Conservation (phyloP, 345 rosid genomes). For the Linum trigynum region DNA sequence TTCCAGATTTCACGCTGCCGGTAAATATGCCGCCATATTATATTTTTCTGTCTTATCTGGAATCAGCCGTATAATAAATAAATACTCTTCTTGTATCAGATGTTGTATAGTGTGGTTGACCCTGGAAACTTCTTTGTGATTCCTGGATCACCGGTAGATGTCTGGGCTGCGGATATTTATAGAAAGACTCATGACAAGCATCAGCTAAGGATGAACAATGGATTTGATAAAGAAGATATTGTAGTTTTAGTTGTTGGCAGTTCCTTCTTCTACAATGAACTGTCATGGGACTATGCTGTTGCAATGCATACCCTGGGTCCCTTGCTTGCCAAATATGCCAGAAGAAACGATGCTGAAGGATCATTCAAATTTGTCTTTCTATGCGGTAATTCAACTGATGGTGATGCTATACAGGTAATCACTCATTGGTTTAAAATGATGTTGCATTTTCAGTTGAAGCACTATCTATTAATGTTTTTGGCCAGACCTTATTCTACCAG, state of each 20-base stretch:
- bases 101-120: conserved; percentile 85
- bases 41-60: neutral
- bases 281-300: conserved; percentile 79
- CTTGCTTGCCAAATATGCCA: conserved; percentile 61
- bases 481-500: neutral
- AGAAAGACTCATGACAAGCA: conserved; percentile 45
- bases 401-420: conserved; percentile 67
- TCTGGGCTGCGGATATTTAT: conserved; percentile 84
- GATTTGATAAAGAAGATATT: conserved; percentile 52
- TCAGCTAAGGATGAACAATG: conserved; percentile 51
- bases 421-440: conserved; percentile 12
- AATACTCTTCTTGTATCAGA: conserved; percentile 43
- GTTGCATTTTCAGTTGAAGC: neutral
- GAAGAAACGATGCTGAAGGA: conserved; percentile 45
- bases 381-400: conserved; percentile 72
- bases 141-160: conserved; percentile 86
- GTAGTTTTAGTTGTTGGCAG: conserved; percentile 77
- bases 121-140: conserved; percentile 91
- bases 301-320: conserved; percentile 78
- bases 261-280: conserved; percentile 59
- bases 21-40: conserved; percentile 27
- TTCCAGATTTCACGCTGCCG: conserved; percentile 77
- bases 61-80: conserved; percentile 8
- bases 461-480: neutral
- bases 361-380: conserved; percentile 73